phyloP scores from a whole-genome alignment of 1,284 basidiomycete species.

The Stereum hirsutum region DNA sequence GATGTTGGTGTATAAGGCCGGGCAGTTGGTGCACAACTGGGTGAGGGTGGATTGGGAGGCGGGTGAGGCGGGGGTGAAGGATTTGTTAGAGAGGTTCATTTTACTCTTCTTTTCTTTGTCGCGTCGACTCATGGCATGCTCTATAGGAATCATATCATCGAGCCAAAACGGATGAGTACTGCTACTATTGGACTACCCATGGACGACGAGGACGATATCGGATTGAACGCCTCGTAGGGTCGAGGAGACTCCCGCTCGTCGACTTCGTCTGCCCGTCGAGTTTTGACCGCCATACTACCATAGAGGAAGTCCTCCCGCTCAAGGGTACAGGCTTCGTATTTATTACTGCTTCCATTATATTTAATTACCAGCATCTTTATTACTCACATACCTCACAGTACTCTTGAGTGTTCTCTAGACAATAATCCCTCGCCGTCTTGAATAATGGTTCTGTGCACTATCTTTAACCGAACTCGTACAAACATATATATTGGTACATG shows the following conservation, averaged over 20 bases:
- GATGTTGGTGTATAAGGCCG: slow-evolving; percentile 71
- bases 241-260: neutral
- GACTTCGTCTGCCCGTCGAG: neutral
- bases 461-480: no score
- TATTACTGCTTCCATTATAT: neutral
- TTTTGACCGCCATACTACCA: neutral
- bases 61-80: slow-evolving; percentile 52
- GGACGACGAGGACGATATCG: slow-evolving; percentile 25
- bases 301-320: neutral
- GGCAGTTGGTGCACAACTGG: slow-evolving; percentile 78
- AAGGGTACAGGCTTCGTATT: no score
- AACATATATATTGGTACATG: no score
- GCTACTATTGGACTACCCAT: slow-evolving; percentile 21
- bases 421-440: no score
- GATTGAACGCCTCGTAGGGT: slow-evolving; percentile 5
- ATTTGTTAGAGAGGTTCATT: slow-evolving; percentile 35
- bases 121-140: neutral
- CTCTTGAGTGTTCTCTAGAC: no score
- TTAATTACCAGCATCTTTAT: neutral
- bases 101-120: neutral
- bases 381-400: neutral
- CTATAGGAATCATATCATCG: slow-evolving; percentile 19
- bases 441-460: no score
- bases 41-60: slow-evolving; percentile 83
- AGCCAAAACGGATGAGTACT: slow-evolving; percentile 9